A percentile compares a stretch with the other conserved stretches of the same genome.
Conservation (phyloP, 2,329 filamentous ascomycete species). For the Sclerotinia trifoliorum region DNA sequence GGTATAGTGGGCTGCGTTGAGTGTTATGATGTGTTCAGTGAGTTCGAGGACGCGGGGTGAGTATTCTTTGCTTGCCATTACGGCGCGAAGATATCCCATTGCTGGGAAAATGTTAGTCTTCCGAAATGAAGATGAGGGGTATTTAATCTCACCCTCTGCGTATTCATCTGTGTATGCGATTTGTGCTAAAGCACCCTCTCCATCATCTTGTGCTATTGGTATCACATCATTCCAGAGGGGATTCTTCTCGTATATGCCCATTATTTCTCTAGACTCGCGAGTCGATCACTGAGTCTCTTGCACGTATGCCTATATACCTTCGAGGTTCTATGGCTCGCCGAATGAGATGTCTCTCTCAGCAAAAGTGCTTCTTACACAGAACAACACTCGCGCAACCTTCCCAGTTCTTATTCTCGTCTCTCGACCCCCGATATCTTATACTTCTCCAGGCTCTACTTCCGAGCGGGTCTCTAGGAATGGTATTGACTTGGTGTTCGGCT, state of each 20-base stretch:
- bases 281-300: background rate
- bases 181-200: constrained; percentile 78
- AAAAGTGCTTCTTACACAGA: background rate
- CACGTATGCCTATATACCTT: background rate
- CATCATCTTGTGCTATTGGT: constrained; percentile 81
- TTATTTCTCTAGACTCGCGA: background rate
- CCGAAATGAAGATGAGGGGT: background rate
- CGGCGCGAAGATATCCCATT: constrained; percentile 86
- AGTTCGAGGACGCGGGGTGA: constrained; percentile 74
- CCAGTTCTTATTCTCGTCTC: too few relatives aligned
- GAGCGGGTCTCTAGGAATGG: background rate
- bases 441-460: background rate
- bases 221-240: constrained; percentile 80
- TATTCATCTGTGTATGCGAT: constrained; percentile 93
- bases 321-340: background rate
- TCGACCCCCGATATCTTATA: background rate
- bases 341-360: background rate
- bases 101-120: constrained; percentile 48
- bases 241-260: constrained; percentile 47
- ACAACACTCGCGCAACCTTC: background rate
- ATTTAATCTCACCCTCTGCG: constrained; percentile 59
- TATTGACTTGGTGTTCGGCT: background rate
- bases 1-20: constrained; percentile 98
- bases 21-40: constrained; percentile 83
- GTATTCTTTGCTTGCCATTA: constrained; percentile 87